Evolutionary conservation across 2,329 filamentous ascomycete genomes (phyloP), one percentile per base, ranked within the genome.

Genomic region (Penicillium aurantiogriseum): DNA sequence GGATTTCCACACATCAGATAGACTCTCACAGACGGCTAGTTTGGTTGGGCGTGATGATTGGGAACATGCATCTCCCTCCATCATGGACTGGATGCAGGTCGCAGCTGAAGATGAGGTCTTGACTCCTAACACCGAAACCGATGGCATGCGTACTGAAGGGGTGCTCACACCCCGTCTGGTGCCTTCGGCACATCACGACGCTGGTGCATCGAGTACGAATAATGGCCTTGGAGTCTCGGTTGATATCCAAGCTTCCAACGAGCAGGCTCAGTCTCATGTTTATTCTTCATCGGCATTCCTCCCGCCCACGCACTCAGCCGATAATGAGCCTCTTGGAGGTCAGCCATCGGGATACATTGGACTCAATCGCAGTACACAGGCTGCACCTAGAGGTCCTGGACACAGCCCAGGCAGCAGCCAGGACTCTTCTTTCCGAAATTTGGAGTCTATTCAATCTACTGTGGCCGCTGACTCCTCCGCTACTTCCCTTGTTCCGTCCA

Each of bases 31-130:
- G 53, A 67, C 74, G 17, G 75, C 79, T 40, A 81, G 77, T 56
- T 65, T 81, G 47, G 71, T 75, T 47, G 68, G 75, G 31, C 75
- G 74, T 35, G 77, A 79, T 63, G 79, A 81, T 56, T 81, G 77
- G 77, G 76, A 77, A 54, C 72, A 77, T 60, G 78, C 79, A 25
- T 81, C 79, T 13, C 78, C 79, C 6, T 81, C 79, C 3, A 77
- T 81, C 40, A 73, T 74, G 49, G 78, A 81, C 58, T 80, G 79
- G 76, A 79, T 80, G 69, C 73, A 77, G 54, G 65, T 78, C 40
- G 77, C 75, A 21, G 74, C 74, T 5, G 72, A 72, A n/a, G 73
- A 77, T 57, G 73, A 67, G 44, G 57, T 66, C 15, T 51, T 73
- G 13, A 74, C 77, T 13, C 77, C 78, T 42, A 76, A 76, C 38